Evolutionary conservation across 805 yeast species (phyloP), one percentile per base, ranked within the genome.

Genomic region (Maudiozyma turicensis): DNA sequence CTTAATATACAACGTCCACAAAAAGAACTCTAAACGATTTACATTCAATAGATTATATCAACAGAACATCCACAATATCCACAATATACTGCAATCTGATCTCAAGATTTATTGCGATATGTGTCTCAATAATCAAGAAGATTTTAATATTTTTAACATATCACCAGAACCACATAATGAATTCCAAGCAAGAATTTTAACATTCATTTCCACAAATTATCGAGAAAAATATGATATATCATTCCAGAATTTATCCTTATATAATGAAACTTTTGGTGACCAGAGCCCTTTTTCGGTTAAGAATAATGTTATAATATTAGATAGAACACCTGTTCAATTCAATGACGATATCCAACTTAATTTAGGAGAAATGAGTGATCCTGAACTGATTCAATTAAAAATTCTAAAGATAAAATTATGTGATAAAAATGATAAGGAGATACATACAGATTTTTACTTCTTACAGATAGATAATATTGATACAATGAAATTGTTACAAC

Each of bases 21-120:
- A 20, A 20, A 4, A 20, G 26, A 20, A 20, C 26, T 11, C 37
- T 11, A 39, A 20, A 40, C 31, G 41, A 31, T 49, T 32, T 48
- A 34, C 37, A 29, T 62, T 63, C 40, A 59, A 49, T 41, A 52
- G 64, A 44, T 50, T 64, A 7, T 49, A 61, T 8, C 64, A 66
- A 4, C 48, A 57, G 10, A 46, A 50, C 14, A 35, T 57, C 26
- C 42, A 55, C 28, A 44, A 57, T 6, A 54, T 58, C 29, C 46
- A 54, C 7, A 58, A 58, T n/a, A 41, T 62, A 20, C 44, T 64
- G 37, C 42, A 32, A 6, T 58, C 59, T 44, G 67, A 64, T 45
- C 61, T 59, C 41, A 58, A 56, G 40, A 51, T 58, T 38, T 65
- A 55, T 38, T 58, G 59, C 43, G 61, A 61, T 32, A 56, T 56